Evolutionary conservation across 495 filamentous ascomycete species (phyloP), one percentile per base, ranked within the genome.

Genomic region (Aspergillus bertholletiae): DNA sequence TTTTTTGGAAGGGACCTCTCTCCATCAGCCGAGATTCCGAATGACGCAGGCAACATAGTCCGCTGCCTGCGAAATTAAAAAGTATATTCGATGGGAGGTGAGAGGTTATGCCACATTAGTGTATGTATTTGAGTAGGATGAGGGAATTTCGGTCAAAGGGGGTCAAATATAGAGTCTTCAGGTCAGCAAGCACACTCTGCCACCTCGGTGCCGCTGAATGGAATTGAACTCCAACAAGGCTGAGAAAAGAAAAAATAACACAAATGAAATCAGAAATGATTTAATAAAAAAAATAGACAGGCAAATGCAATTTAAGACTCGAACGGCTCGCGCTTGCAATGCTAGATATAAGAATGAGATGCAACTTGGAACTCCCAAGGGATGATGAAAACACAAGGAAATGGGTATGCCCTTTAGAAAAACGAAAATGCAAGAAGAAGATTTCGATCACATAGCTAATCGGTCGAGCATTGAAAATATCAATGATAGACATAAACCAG

Each of bases 291-390:
- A 37, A 40, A 27, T 48, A 46, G 47, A 57, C 51, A 62, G 47
- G 48, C 55, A 73, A 65, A 73, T 67, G 68, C 70, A 72, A 63
- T 65, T 60, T 67, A 54, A n/a, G 62, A 73, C 68, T 68, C 60
- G 62, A 64, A 72, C 70, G 70, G 74, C 72, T 76, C 69, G 72
- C 74, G 74, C 74, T 75, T 73, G 73, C 73, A 76, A 78, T 78
- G 74, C 74, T 73, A 78, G 72, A 69, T 72, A 64, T 67, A 59
- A 61, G 57, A 64, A 63, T 56, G 54, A 61, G 61, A 70, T 76
- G 73, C 71, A 71, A 64, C 65, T 70, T 58, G 58, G 62, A 59
- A 60, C 58, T 62, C 69, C 70, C 67, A 61, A 67, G 55, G 46
- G 63, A 68, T 56, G 58, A 60, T 63, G 58, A 59, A 52, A 64